Conservation (phyloP, 768 basidiomycete genomes). For the Tylopilus sp. region DNA sequence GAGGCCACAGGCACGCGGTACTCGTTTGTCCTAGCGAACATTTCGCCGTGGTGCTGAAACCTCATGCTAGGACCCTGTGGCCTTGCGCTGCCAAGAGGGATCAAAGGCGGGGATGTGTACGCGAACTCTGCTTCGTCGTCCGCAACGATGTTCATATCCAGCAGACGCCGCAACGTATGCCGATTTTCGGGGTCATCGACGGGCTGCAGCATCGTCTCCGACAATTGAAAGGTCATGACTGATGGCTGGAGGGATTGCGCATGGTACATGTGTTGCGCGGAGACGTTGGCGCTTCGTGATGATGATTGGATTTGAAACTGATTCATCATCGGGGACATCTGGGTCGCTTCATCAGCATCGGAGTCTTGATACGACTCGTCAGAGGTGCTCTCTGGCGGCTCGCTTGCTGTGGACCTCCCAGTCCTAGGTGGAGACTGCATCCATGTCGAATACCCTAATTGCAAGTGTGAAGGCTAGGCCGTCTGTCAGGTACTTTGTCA, state of each 20-base stretch:
- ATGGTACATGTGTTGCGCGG: conserved; percentile 3
- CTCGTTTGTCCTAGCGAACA: conserved; percentile 7
- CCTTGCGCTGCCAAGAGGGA: conserved; percentile 1
- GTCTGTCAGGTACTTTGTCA: conserved; percentile 16
- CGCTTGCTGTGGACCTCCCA: conserved; percentile 27
- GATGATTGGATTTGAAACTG: conserved; percentile 28
- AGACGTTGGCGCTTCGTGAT: conserved; percentile 5
- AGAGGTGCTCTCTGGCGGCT: conserved; percentile 29
- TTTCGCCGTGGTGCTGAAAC: conserved; percentile 16
- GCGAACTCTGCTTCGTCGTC: conserved; percentile 13
- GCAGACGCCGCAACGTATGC: conserved; percentile 15
- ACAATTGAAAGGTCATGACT: conserved; percentile 32
- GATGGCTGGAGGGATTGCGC: conserved; percentile 21
- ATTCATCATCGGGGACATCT: conserved; percentile 32
- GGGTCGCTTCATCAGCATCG: conserved; percentile 22
- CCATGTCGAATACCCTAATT: conserved; percentile 12
- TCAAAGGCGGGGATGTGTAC: conserved; percentile 4
- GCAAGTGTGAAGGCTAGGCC: conserved; percentile 18
- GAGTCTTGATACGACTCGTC: conserved; percentile 30
- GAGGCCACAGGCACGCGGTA: conserved; percentile 9
- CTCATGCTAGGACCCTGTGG: conserved; percentile 26
- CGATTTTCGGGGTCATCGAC: conserved; percentile 28
- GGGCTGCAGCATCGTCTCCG: conserved; percentile 20
- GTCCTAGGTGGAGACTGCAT: conserved; percentile 9
- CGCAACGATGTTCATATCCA: conserved; percentile 16